Evolutionary conservation across 2,329 filamentous ascomycete genomes (phyloP).

Genomic region (Zymoseptoria pseudotritici): DNA sequence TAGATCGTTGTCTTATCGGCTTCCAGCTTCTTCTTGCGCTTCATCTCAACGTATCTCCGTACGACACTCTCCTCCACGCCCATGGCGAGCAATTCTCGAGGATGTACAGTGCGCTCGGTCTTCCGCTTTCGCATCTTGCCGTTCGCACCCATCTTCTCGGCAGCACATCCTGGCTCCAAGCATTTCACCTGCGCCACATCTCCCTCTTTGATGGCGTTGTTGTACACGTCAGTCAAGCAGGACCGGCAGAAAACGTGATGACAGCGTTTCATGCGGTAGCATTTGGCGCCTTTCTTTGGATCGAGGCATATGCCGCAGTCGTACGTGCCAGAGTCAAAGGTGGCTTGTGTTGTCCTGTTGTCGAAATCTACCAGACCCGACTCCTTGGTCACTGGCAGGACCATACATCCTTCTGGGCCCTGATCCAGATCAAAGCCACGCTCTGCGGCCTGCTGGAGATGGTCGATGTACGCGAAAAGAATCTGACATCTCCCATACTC

Average conservation of each 20-base stretch:
- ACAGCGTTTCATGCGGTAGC: constrained; percentile 76
- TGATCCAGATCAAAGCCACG: constrained; percentile 45
- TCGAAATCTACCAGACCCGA: constrained; percentile 72
- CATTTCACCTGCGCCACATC: constrained; percentile 74
- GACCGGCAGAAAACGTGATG: constrained; percentile 82
- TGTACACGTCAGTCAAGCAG: constrained; percentile 89
- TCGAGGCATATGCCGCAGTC: constrained; percentile 85
- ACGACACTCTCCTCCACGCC: constrained; percentile 56
- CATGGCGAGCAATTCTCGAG: constrained; percentile 64
- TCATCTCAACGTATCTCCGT: constrained; percentile 78
- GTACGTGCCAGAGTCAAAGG: constrained; percentile 78
- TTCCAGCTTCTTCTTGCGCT: constrained; percentile 87
- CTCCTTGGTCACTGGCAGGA: constrained; percentile 47
- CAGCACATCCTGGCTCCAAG: constrained; percentile 69
- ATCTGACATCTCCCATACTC: constrained; percentile 52
- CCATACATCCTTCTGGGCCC: constrained; percentile 35
- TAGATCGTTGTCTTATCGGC: constrained; percentile 87
- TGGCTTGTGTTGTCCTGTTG: constrained; percentile 61
- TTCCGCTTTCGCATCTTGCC: constrained; percentile 41
- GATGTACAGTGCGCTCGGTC: constrained; percentile 62
- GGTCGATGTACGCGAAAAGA: constrained; percentile 54
- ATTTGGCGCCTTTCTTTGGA: constrained; percentile 71
- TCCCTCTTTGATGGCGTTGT: constrained; percentile 76
- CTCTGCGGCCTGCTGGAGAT: constrained; percentile 52
- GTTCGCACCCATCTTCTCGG: constrained; percentile 38